Conservation (phyloP, 106 monocot species). For the Apostasia ramifera region DNA sequence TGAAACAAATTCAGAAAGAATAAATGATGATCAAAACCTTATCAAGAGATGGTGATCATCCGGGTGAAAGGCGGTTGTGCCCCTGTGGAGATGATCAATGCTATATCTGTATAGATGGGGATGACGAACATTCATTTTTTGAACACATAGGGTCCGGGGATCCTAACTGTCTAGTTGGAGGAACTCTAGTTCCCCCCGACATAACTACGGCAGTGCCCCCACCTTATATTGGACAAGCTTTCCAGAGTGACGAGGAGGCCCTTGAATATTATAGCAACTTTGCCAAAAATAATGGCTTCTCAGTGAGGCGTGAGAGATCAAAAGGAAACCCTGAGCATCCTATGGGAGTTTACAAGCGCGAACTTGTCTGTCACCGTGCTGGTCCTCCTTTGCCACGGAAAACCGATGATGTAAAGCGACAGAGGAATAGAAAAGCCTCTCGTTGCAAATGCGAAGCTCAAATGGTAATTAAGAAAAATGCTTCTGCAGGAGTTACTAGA, state of each 20-base stretch:
- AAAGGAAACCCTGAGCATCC: slow-evolving; percentile 81
- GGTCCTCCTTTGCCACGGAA: slow-evolving; percentile 50
- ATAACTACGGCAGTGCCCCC: slow-evolving; percentile 5
- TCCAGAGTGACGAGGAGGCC: slow-evolving; percentile 72
- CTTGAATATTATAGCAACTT: slow-evolving; percentile 63
- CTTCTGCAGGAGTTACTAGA: slow-evolving; percentile 22
- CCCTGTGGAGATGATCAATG: slow-evolving; percentile 47
- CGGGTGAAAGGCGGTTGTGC: slow-evolving; percentile 15
- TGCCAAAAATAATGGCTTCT: slow-evolving; percentile 70
- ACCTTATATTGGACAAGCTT: slow-evolving; percentile 63
- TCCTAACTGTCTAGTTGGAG: slow-evolving; percentile 15
- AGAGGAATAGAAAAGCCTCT: slow-evolving; percentile 52
- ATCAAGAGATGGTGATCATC: slow-evolving; percentile 5
- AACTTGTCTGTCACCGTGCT: slow-evolving; percentile 82
- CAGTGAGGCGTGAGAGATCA: slow-evolving; percentile 66
- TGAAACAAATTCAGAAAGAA: background rate
- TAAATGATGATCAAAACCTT: slow-evolving; percentile 7
- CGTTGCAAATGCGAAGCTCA: slow-evolving; percentile 82
- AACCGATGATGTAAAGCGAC: slow-evolving; percentile 40
- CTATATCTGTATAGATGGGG: slow-evolving; percentile 14
- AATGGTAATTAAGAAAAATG: slow-evolving; percentile 79
- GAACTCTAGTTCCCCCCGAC: slow-evolving; percentile 16
- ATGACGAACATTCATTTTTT: slow-evolving; percentile 13
- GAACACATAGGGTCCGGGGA: slow-evolving; percentile 15
- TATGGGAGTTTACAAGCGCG: slow-evolving; percentile 67